These are phyloP conservation scores for Schizophyllum amplum DNA, from an alignment of 1,284 basidiomycete genomes.

Conservation along the genomic window DNA sequence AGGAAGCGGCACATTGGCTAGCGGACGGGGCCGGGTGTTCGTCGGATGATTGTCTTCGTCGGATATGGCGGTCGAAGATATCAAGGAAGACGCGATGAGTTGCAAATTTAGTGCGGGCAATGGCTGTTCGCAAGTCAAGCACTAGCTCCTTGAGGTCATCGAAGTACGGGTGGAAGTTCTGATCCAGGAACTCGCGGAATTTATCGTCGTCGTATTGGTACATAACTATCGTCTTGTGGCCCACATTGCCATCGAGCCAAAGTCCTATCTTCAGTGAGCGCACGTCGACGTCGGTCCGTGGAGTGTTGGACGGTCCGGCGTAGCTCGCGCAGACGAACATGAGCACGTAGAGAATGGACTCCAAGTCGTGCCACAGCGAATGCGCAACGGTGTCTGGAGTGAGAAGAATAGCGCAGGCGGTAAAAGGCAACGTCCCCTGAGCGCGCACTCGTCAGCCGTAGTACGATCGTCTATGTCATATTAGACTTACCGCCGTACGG, in stretches of 20 bases:
- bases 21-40: no score
- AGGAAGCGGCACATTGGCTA: no score
- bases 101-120: not conserved
- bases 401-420: conserved; percentile 2
- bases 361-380: conserved; percentile 6
- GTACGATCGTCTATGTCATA: not conserved
- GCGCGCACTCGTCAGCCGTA: not conserved
- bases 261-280: not conserved
- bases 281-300: not conserved
- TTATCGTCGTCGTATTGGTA: not conserved
- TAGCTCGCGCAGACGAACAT: conserved; percentile 6
- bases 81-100: not conserved
- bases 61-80: not conserved
- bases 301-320: conserved; percentile 1
- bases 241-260: not conserved
- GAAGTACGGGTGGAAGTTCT: conserved; percentile 3
- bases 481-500: not conserved
- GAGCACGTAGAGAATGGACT: conserved; percentile 8
- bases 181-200: not conserved
- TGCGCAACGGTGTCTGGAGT: not conserved
- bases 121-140: not conserved
- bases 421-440: conserved; percentile 9
- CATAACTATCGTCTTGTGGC: not conserved
- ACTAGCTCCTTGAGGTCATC: not conserved
- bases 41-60: no score